These are phyloP conservation scores for Graphilbum sp. DNA, from an alignment of 2,329 filamentous ascomycete species.

Conservation along the genomic window DNA sequence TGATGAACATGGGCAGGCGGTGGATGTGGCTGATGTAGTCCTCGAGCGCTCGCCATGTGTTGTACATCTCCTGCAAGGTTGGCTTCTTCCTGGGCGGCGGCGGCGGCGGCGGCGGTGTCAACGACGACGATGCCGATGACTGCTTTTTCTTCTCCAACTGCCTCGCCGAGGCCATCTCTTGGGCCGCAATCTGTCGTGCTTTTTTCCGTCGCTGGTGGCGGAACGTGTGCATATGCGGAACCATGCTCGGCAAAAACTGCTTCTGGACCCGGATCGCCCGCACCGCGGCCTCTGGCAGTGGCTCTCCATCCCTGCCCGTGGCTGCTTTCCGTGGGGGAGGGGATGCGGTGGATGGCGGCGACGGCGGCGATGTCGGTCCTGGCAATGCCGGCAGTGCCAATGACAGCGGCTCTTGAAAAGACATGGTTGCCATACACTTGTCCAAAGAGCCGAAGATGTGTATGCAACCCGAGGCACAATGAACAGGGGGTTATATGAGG, in stretches of 20 bases:
- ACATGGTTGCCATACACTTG: too few relatives aligned
- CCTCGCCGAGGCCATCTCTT: not conserved
- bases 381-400: too few relatives aligned
- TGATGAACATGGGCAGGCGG: conserved; percentile 8
- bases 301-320: not conserved
- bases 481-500: too few relatives aligned
- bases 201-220: not conserved
- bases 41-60: conserved; percentile 8
- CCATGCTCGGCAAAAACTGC: not conserved
- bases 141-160: not conserved
- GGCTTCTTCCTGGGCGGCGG: not conserved
- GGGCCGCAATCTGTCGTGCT: not conserved
- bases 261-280: not conserved
- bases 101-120: not conserved
- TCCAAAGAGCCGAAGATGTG: too few relatives aligned
- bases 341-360: not conserved
- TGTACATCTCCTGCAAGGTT: conserved; percentile 10
- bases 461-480: too few relatives aligned
- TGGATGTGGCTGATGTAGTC: conserved; percentile 5
- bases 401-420: too few relatives aligned
- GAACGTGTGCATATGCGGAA: not conserved
- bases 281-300: not conserved
- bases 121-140: not conserved
- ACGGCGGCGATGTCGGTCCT: not conserved
- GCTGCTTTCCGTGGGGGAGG: not conserved